Evolutionary conservation across 2,329 filamentous ascomycete genomes (phyloP), one percentile per base, ranked within the genome.

Genomic region (Phialophora tarda): DNA sequence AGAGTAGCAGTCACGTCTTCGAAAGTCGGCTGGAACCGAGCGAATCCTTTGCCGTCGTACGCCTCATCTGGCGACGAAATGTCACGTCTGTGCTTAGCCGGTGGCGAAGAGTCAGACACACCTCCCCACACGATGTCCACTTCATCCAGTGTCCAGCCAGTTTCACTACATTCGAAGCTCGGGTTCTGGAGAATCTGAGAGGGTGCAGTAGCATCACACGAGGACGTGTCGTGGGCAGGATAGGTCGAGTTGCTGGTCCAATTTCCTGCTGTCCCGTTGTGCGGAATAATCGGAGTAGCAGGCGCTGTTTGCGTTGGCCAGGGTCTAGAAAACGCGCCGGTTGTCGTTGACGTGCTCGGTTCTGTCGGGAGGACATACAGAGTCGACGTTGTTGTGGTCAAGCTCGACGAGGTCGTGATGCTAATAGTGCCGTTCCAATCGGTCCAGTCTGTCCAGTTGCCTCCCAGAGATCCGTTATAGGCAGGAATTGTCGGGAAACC

Each of bases 111-210:
- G 21, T 23, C 24, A 3, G 41, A 21, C 14, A 41, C 44, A 50
- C 54, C 54, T 51, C 62, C 62, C 62, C 62, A 63, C n/a, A 63
- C 62, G 23, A 63, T 58, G 23, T 63, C 62, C 55, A 57, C 62
- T 32, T 63, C 62, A 17, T 57, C 53, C 28, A 63, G 17, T 23
- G 24, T 38, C 62, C 62, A 63, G 17, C 62, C 62, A n/a, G 53
- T 58, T 4, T 48, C 23, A 17, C 48, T 56, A 24, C 62, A 63
- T 51, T 63, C 62, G 44, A 63, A 63, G 24, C 48, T 56, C 17
- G 62, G 62, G 28, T 63, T 63, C 26, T 59, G 21, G 10, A 63
- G 55, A 7, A 63, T 32, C 53, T 63, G 62, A 24, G 54, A 58
- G n/a, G 62, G 62, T 8, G 62, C 26, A n/a, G 62, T 51, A 11